Conservation (phyloP, 768 basidiomycete genomes). For the Pholiota conissans region DNA sequence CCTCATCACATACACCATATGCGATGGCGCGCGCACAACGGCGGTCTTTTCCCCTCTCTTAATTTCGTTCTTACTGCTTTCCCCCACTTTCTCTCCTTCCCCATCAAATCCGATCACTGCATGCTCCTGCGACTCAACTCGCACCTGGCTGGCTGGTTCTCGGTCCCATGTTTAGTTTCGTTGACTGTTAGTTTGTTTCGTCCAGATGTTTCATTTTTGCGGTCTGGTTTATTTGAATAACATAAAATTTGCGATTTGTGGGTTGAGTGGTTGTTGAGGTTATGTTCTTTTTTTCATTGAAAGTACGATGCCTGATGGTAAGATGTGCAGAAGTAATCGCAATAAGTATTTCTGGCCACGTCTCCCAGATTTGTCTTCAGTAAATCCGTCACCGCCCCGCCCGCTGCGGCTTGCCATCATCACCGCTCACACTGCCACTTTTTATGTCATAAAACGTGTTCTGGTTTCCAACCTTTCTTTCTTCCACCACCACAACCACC, state of each 20-base stretch:
- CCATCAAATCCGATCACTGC: not conserved
- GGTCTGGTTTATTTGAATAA: too few relatives aligned
- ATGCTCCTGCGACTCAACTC: conserved; percentile 35
- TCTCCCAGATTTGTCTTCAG: too few relatives aligned
- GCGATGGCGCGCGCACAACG: not conserved
- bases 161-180: not conserved
- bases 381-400: too few relatives aligned
- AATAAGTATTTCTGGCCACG: too few relatives aligned
- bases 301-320: too few relatives aligned
- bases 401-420: too few relatives aligned
- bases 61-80: not conserved
- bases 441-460: not conserved
- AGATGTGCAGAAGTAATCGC: too few relatives aligned
- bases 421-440: not conserved
- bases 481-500: not conserved
- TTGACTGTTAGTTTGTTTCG: too few relatives aligned
- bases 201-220: not conserved
- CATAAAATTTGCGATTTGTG: too few relatives aligned
- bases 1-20: not conserved
- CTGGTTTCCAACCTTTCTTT: not conserved
- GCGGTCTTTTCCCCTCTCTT: not conserved
- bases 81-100: not conserved
- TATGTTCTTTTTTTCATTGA: too few relatives aligned
- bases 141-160: conserved; percentile 25
- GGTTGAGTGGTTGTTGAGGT: too few relatives aligned